phyloP scores from a whole-genome alignment of 2,329 filamentous ascomycete genomes.

The Elsinoe arachidis region DNA sequence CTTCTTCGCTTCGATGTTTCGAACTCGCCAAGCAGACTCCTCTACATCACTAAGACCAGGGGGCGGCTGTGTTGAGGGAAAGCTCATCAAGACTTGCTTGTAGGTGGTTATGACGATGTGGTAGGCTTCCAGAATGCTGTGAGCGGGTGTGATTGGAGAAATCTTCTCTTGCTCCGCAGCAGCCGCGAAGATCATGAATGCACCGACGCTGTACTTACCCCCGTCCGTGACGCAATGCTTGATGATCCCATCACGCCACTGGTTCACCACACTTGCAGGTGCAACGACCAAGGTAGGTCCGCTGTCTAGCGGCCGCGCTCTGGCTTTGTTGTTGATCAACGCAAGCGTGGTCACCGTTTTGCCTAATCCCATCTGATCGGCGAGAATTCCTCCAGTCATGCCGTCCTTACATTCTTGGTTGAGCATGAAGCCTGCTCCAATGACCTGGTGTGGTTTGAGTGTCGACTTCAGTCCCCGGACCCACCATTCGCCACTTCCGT shows the following conservation, averaged over 20 bases:
- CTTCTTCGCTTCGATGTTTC: conserved; percentile 24
- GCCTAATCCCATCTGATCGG: conserved; percentile 36
- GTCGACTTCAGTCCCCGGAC: conserved; percentile 41
- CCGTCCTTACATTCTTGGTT: conserved; percentile 36
- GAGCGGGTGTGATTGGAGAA: not conserved
- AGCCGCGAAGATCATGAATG: conserved; percentile 13
- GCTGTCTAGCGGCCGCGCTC: conserved; percentile 15
- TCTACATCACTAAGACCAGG: conserved; percentile 27
- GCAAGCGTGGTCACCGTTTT: conserved; percentile 36
- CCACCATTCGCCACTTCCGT: conserved; percentile 32
- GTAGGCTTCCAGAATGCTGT: conserved; percentile 10
- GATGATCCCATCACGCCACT: conserved; percentile 31
- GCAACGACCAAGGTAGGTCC: conserved; percentile 38
- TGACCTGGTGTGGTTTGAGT: conserved; percentile 44
- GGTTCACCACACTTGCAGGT: conserved; percentile 29
- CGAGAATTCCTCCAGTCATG: conserved; percentile 36
- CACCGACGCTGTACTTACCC: not conserved
- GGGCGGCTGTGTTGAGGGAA: conserved; percentile 34
- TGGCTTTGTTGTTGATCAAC: conserved; percentile 36
- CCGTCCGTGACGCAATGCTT: conserved; percentile 18
- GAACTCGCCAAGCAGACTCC: conserved; percentile 34
- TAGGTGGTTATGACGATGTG: conserved; percentile 36
- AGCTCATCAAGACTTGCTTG: conserved; percentile 32
- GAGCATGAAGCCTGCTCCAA: conserved; percentile 48
- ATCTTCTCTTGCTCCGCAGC: conserved; percentile 11